Evolutionary conservation across 2,329 filamentous ascomycete genomes (phyloP), one percentile per base, ranked within the genome.

Genomic region (Xenoacremonium recifei): DNA sequence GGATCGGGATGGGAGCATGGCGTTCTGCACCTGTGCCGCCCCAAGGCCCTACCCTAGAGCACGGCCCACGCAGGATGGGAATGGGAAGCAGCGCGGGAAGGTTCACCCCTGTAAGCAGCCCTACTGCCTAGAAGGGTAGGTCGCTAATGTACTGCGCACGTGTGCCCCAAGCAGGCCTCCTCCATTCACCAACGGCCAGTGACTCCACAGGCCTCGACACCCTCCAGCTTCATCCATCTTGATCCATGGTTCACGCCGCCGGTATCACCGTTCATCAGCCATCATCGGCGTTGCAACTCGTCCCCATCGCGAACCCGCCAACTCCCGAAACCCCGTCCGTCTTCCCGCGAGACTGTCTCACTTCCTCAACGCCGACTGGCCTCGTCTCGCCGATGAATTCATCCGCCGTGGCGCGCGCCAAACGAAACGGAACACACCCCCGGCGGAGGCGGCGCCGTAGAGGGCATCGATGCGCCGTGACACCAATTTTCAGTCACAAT

Each of bases 341-440:
- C 9, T 15, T 11, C 29, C 16, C 9, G 10, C 29, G 29, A 6
- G 16, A 32, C 6, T 32, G 29, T 32, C 29, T 32, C 29, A 32
- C 15, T 13, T 7, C 23, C 9, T 27, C 7, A 27, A 13, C 7
- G 10, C 15, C 15, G 9, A 16, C 9, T 32, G 10, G 9, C 10
- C 15, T 16, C 29, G 6, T 11, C 6, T 15, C 29, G 16, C 29
- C 9, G 29, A 35, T 18, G 17, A 18, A 35, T 39, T 15, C 7
- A n/a, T 20, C 12, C 18, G 9, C 13, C 37, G 39, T 45, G 45
- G 54, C 53, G 54, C 54, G 54, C 54, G 54, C 54, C 50, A 55
- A 46, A 54, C 49, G 50, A 57, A 57, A 57, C 54, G 44, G 27
- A 50, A 50, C 44, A 39, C 47, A n/a, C n/a, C n/a, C n/a, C n/a